Evolutionary conservation across 495 filamentous ascomycete genomes (phyloP).

Genomic region (Trichocladium antarcticum): DNA sequence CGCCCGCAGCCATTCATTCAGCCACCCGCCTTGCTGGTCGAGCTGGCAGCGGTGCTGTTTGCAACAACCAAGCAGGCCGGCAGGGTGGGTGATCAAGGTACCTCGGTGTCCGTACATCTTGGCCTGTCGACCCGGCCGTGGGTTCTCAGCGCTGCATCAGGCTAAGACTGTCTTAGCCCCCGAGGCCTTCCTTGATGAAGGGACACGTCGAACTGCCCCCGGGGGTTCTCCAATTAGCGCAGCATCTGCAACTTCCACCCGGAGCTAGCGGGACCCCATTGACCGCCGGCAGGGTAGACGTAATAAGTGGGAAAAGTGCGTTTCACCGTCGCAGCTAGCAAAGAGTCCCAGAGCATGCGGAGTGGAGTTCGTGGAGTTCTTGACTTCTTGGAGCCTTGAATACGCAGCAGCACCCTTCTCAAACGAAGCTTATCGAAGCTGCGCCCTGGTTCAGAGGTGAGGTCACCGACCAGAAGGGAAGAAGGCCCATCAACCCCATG

Average conservation of each 20-base stretch:
- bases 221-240: constrained; percentile 18
- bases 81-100: no score
- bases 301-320: constrained; percentile 1
- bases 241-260: constrained; percentile 14
- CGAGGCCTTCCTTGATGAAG: constrained; percentile 7
- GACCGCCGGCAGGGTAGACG: constrained; percentile 8
- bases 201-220: constrained; percentile 18
- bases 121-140: constrained; percentile 6
- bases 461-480: background rate
- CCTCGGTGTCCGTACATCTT: constrained; percentile 4
- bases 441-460: background rate
- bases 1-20: constrained; percentile 7
- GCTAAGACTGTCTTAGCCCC: constrained; percentile 17
- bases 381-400: background rate
- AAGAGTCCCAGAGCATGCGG: constrained; percentile 1
- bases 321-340: constrained; percentile 11
- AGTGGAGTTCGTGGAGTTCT: constrained; percentile 12
- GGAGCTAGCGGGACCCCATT: constrained; percentile 15
- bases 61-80: constrained; percentile 2
- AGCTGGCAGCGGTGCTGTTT: constrained; percentile 8
- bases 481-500: constrained; percentile 11
- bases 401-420: constrained; percentile 1
- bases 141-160: constrained; percentile 15
- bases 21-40: constrained; percentile 3
- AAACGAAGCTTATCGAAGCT: background rate